A percentile compares a stretch with the other conserved stretches of the same genome.
Conservation (phyloP, 164 flowering plant species). For the Chimonanthus praecox region DNA sequence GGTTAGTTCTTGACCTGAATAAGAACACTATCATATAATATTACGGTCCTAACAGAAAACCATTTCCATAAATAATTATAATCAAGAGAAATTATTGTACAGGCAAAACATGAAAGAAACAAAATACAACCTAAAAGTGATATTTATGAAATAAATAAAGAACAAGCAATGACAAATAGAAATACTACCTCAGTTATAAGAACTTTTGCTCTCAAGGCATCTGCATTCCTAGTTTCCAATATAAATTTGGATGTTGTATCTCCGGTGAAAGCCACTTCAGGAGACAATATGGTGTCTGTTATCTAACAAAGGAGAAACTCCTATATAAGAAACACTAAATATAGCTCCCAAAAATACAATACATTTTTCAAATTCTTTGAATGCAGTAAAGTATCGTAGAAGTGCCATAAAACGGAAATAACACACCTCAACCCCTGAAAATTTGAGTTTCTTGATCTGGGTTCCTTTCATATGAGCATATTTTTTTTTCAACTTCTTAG, state of each 20-base stretch:
- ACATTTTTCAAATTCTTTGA: neutral
- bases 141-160: too few relatives aligned
- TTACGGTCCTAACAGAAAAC: too few relatives aligned
- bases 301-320: slow-evolving; percentile 41
- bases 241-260: slow-evolving; percentile 86
- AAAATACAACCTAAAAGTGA: too few relatives aligned
- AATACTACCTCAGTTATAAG: slow-evolving; percentile 84
- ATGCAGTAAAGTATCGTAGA: neutral
- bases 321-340: neutral
- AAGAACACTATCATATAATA: too few relatives aligned
- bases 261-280: slow-evolving; percentile 97
- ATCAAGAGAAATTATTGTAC: too few relatives aligned
- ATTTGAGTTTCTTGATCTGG: slow-evolving; percentile 84
- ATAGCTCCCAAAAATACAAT: neutral
- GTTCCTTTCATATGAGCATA: slow-evolving; percentile 80
- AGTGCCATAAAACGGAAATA: neutral
- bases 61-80: too few relatives aligned
- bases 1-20: too few relatives aligned
- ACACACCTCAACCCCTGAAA: slow-evolving; percentile 86
- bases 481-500: slow-evolving; percentile 84
- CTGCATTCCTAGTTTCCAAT: slow-evolving; percentile 86
- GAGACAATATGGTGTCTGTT: slow-evolving; percentile 76
- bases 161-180: too few relatives aligned
- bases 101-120: too few relatives aligned
- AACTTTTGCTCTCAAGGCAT: slow-evolving; percentile 90